Evolutionary conservation across 768 basidiomycete genomes (phyloP).

Genomic region (Leccinum fibrillosum): DNA sequence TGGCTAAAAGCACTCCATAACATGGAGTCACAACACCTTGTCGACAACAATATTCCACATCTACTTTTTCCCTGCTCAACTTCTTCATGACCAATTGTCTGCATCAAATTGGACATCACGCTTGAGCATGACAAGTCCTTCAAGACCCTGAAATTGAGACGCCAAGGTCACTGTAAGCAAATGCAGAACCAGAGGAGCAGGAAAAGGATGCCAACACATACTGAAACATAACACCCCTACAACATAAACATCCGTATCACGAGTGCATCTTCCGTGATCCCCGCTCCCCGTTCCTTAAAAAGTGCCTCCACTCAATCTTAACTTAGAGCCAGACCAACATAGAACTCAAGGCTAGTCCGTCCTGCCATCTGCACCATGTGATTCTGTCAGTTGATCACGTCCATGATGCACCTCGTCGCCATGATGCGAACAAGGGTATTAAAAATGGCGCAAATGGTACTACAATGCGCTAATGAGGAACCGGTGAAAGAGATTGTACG

Average conservation of each 20-base stretch:
- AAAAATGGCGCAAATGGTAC: constrained; percentile 56
- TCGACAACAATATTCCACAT: too few species aligned
- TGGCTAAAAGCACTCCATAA: too few species aligned
- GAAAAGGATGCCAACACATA: not conserved
- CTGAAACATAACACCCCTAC: too few species aligned
- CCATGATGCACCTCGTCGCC: too few species aligned
- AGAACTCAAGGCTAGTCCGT: not conserved
- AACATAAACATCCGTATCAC: too few species aligned
- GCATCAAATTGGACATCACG: not conserved
- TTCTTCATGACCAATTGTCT: not conserved
- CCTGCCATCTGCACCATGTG: not conserved
- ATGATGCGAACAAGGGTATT: too few species aligned
- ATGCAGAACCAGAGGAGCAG: not conserved
- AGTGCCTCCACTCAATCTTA: not conserved
- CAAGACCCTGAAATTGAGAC: not conserved
- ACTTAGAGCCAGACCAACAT: not conserved
- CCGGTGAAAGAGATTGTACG: too few species aligned
- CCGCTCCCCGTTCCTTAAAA: too few species aligned
- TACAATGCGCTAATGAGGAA: constrained; percentile 24
- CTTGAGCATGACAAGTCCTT: not conserved
- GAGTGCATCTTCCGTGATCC: too few species aligned
- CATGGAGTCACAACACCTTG: too few species aligned
- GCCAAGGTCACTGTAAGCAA: not conserved
- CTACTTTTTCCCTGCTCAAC: too few species aligned
- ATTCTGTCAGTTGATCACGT: not conserved